Conservation (phyloP, 495 filamentous ascomycete genomes). For the Tuber microsphaerosporum region DNA sequence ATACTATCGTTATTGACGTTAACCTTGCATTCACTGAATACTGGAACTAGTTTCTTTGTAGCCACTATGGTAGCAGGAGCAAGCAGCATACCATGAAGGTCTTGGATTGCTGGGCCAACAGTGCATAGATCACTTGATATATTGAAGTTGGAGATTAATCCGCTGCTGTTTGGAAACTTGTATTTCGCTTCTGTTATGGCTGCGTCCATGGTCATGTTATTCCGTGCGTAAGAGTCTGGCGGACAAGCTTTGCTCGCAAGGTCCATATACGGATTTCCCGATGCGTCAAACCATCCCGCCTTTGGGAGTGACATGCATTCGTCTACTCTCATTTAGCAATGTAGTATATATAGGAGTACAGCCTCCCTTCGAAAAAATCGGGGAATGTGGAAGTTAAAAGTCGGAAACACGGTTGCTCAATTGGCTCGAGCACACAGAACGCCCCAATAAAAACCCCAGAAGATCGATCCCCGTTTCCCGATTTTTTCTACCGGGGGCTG, state of each 20-base stretch:
- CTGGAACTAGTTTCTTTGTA: conserved; percentile 55
- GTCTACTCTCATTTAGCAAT: not conserved
- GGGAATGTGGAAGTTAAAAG: too few species aligned
- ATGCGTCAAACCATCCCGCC: conserved; percentile 21
- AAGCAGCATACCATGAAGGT: conserved; percentile 65
- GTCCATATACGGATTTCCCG: conserved; percentile 53
- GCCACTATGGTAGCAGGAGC: conserved; percentile 55
- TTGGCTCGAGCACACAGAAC: too few species aligned
- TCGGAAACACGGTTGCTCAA: too few species aligned
- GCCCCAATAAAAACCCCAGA: too few species aligned
- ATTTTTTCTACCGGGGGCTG: too few species aligned
- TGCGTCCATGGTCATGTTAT: conserved; percentile 43
- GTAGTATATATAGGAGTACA: not conserved
- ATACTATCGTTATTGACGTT: conserved; percentile 65
- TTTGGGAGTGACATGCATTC: conserved; percentile 8
- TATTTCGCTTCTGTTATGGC: conserved; percentile 40
- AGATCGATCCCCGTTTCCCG: too few species aligned
- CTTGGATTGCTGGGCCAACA: conserved; percentile 50
- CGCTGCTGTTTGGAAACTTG: conserved; percentile 37
- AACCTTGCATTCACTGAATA: conserved; percentile 72
- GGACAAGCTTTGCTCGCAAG: conserved; percentile 56
- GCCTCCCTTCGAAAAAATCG: too few species aligned
- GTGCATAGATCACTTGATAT: conserved; percentile 59
- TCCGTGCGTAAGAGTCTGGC: conserved; percentile 54
- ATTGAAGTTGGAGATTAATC: conserved; percentile 61